Evolutionary conservation across 495 filamentous ascomycete genomes (phyloP).

Genomic region (Staphylotrichum tortipilum): DNA sequence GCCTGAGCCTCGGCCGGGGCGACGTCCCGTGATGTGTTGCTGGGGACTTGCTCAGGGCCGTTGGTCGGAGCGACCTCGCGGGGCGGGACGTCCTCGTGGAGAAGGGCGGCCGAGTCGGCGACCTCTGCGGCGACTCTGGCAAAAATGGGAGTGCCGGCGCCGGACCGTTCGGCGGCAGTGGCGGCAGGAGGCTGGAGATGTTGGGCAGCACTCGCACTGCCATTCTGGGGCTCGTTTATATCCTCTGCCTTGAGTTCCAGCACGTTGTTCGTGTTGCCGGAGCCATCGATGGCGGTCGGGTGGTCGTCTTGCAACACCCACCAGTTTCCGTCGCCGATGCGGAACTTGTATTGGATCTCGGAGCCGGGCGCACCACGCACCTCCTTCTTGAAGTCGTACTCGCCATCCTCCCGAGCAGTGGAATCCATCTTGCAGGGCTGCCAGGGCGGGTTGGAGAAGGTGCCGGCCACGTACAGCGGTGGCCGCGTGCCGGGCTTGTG

Average conservation of each 20-base stretch:
- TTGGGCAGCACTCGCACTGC: slow-evolving; percentile 2
- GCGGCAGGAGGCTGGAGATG: slow-evolving; percentile 2
- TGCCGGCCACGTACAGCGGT: slow-evolving; percentile 57
- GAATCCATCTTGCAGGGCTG: slow-evolving; percentile 50
- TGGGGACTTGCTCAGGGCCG: no score
- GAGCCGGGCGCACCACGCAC: slow-evolving; percentile 37
- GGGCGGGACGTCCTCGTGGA: slow-evolving; percentile 27
- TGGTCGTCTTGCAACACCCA: slow-evolving; percentile 54
- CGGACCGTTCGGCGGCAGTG: slow-evolving; percentile 4
- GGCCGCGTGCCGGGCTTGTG: slow-evolving; percentile 46
- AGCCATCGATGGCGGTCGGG: slow-evolving; percentile 45
- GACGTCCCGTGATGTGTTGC: no score
- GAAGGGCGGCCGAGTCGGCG: slow-evolving; percentile 32
- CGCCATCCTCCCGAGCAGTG: slow-evolving; percentile 33
- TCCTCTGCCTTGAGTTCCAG: slow-evolving; percentile 36
- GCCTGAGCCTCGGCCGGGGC: slow-evolving; percentile 43
- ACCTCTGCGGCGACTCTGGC: slow-evolving; percentile 32
- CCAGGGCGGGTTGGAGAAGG: slow-evolving; percentile 59
- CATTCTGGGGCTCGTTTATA: no score
- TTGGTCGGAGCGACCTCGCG: no score
- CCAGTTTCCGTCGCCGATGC: slow-evolving; percentile 52
- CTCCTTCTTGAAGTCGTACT: slow-evolving; percentile 38
- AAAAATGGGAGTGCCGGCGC: slow-evolving; percentile 14
- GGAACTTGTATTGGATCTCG: slow-evolving; percentile 62
- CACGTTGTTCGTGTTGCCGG: slow-evolving; percentile 52